Evolutionary conservation across 768 basidiomycete species (phyloP), one percentile per base, ranked within the genome.

Genomic region (Mycena venus): DNA sequence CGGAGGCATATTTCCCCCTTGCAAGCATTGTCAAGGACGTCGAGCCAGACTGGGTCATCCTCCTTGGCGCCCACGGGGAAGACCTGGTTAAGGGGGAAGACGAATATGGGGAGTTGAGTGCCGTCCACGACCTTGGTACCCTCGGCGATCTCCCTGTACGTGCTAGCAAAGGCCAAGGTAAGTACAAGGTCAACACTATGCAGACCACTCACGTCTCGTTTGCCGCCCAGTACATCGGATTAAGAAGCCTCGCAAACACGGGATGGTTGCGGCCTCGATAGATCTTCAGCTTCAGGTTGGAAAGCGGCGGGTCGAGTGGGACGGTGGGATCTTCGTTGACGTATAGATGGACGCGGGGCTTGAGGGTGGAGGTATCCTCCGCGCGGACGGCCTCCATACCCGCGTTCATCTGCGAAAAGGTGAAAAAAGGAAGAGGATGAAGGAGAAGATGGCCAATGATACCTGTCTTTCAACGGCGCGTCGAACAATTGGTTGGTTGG

Each of bases 41-140:
- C 40, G 14, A 42, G 8, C 12, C 40, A 42, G 40, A 15, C 19
- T 0, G 40, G 40, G 42, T 68, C 56, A 5, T n/a, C 11, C 4
- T n/a, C 21, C 0, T 31, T n/a, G 1, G 23, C 27, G 25, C 34
- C 58, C 2, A 70, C 27, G 21, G 58, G 58, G 12, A 61, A 59
- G 42, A 47, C 56, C 23, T 68, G 67, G 12, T 42, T 19, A 14
- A 56, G n/a, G 4, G 59, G 68, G 32, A 69, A 69, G 17, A 69
- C 12, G 23, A 69, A 69, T 1, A n/a, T 17, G 6, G 68, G 59
- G 3, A 69, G 47, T 19, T 61, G 58, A 2, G 6, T 17, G 10
- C 59, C 34, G 2, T n/a, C 51, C n/a, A 61, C 11, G 4, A 4
- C 10, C 25, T 19, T 49, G 2, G 0, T 10, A 32, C 59, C 59